Conservation (phyloP, 2,329 filamentous ascomycete genomes). For the Mariannaea elegans region DNA sequence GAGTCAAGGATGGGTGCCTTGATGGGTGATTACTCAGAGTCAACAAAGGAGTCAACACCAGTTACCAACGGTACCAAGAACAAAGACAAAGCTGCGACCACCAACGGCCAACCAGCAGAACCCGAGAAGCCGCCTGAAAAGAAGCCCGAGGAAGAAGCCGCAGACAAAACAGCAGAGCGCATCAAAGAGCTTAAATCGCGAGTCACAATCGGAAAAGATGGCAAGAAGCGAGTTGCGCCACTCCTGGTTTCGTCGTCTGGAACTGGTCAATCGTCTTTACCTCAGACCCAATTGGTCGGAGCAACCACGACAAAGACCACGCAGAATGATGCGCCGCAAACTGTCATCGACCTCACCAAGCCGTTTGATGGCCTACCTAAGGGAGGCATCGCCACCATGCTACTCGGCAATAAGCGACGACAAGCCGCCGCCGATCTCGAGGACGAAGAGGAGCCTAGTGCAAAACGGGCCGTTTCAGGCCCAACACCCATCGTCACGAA, state of each 20-base stretch:
- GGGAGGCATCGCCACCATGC: slow-evolving; percentile 84
- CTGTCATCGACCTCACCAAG: slow-evolving; percentile 88
- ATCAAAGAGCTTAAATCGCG: slow-evolving; percentile 80
- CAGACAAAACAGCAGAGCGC: slow-evolving; percentile 63
- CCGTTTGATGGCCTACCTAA: slow-evolving; percentile 93
- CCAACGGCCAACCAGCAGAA: slow-evolving; percentile 49
- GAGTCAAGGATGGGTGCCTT: slow-evolving; percentile 98
- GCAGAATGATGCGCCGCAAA: slow-evolving; percentile 78
- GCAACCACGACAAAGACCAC: slow-evolving; percentile 70
- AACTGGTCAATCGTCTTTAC: slow-evolving; percentile 85
- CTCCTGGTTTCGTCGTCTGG: slow-evolving; percentile 91
- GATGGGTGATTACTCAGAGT: slow-evolving; percentile 83
- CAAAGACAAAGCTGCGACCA: slow-evolving; percentile 44
- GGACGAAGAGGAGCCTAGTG: slow-evolving; percentile 70
- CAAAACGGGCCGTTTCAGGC: slow-evolving; percentile 68
- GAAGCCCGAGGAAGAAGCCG: slow-evolving; percentile 56
- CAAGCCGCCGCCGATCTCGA: slow-evolving; percentile 77
- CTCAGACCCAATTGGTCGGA: slow-evolving; percentile 87
- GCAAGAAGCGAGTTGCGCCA: slow-evolving; percentile 94
- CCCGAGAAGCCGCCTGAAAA: slow-evolving; percentile 35
- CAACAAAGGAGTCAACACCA: slow-evolving; percentile 59
- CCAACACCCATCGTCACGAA: slow-evolving; percentile 80
- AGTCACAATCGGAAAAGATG: slow-evolving; percentile 94
- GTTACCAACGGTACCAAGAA: slow-evolving; percentile 62
- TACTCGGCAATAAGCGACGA: slow-evolving; percentile 94